Evolutionary conservation across 768 basidiomycete species (phyloP), one percentile per base, ranked within the genome.

Genomic region (Filobasidium floriforme): DNA sequence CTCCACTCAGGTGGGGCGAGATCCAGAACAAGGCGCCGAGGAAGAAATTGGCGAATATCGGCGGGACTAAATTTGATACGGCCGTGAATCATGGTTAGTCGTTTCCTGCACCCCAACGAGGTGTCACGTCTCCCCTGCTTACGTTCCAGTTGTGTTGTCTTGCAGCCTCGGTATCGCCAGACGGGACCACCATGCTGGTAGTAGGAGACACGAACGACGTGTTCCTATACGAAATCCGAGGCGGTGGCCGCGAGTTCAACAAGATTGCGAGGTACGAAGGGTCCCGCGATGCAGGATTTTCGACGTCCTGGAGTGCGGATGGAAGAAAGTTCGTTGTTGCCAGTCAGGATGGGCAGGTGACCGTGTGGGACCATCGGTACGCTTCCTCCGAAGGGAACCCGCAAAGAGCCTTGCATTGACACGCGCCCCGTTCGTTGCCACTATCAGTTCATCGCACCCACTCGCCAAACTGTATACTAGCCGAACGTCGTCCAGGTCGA

Each of bases 191-290:
- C 0, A 83, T 97, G 15, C 84, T 96, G 1, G 90, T 88, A 1
- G 92, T 93, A 0, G 92, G 93, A 26, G 92, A 97, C 75, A 92
- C 91, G 11, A 85, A 87, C 52, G 87, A 90, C 65, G 86, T 93
- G 12, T 88, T 86, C 74, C 83, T 97, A 15, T 89, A 92, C 73
- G 85, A 86, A 62, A 83, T 93, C 67, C 83, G 85, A 1, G 87
- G 87, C 46, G 86, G 88, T 32, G 79, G 79, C 0, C 55, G 69
- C 11, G 79, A 80, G 2, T 89, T 91, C 70, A 75, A 83, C 19
- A 85, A 84, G 44, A 87, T 91, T 69, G 81, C 82, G 0, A 86
- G 84, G n/a, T 85, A 90, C 70, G 65, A 69, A 51, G 77, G 73
- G 19, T 75, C 74, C 1, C 73, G 73, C 18, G 77, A 78, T 60